A percentile compares a stretch with the other conserved stretches of the same genome.
Conservation (phyloP, 768 basidiomycete species). For the Neoboletus brunneissimus region DNA sequence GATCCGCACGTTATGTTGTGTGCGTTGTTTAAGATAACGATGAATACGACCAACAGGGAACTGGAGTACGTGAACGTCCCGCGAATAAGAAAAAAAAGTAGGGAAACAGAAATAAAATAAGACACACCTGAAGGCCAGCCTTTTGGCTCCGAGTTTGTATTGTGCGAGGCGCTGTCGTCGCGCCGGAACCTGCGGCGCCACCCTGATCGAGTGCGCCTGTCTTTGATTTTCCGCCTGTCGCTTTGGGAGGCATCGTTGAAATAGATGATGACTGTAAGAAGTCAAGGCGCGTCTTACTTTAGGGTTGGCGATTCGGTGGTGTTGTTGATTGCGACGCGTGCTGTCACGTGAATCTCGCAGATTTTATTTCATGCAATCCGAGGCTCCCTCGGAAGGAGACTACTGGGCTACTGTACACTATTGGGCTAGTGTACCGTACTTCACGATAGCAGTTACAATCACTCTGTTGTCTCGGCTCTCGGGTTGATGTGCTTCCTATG, state of each 20-base stretch:
- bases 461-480: too few relatives aligned
- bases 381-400: too few relatives aligned
- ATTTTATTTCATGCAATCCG: too few relatives aligned
- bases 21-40: conserved; percentile 88
- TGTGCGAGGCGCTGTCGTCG: conserved; percentile 33
- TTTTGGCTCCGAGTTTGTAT: conserved; percentile 75
- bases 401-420: too few relatives aligned
- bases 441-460: too few relatives aligned
- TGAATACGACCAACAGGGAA: conserved; percentile 99
- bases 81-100: background rate
- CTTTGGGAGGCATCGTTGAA: conserved; percentile 47
- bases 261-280: conserved; percentile 30
- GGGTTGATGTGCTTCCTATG: too few relatives aligned
- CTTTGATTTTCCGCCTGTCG: conserved; percentile 64
- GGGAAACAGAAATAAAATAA: background rate
- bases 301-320: conserved; percentile 34
- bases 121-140: conserved; percentile 79
- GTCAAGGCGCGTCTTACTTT: conserved; percentile 32
- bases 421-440: too few relatives aligned
- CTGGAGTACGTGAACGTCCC: conserved; percentile 37
- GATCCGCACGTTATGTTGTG: conserved; percentile 91
- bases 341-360: conserved; percentile 19
- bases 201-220: conserved; percentile 35
- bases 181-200: conserved; percentile 26
- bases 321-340: conserved; percentile 33